phyloP scores from a whole-genome alignment of 78 protist species.

The Dictyostelium intermedium region DNA sequence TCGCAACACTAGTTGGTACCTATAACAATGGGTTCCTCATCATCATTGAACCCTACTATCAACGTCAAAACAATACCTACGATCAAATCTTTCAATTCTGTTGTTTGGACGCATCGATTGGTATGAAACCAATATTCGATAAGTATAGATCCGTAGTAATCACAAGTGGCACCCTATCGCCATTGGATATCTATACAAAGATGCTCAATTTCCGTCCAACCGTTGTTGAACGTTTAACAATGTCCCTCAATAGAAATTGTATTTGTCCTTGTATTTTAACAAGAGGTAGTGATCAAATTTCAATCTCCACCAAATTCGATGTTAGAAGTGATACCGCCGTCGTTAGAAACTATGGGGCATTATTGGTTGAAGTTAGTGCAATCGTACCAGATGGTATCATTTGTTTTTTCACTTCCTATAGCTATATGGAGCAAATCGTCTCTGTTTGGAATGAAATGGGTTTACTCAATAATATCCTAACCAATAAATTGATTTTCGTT shows the following conservation, averaged over 20 bases:
- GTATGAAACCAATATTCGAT: slow-evolving; percentile 94
- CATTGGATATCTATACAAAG: slow-evolving; percentile 97
- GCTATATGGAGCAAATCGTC: slow-evolving; percentile 95
- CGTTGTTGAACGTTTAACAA: slow-evolving; percentile 61
- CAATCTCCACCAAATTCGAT: slow-evolving; percentile 83
- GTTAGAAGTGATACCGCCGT: slow-evolving; percentile 84
- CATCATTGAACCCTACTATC: slow-evolving; percentile 93
- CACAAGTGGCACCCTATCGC: slow-evolving; percentile 96
- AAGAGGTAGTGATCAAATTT: slow-evolving; percentile 86
- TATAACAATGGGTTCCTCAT: slow-evolving; percentile 91
- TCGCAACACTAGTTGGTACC: slow-evolving; percentile 95
- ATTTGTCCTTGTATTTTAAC: slow-evolving; percentile 87
- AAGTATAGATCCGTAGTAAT: slow-evolving; percentile 85
- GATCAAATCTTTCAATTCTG: slow-evolving; percentile 87
- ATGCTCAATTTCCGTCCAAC: slow-evolving; percentile 92
- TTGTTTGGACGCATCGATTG: slow-evolving; percentile 97
- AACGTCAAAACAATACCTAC: not conserved
- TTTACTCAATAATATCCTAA: slow-evolving; percentile 55
- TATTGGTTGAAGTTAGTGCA: slow-evolving; percentile 83
- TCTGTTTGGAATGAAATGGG: slow-evolving; percentile 90
- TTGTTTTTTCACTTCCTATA: slow-evolving; percentile 97
- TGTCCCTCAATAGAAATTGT: slow-evolving; percentile 86
- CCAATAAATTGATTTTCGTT: slow-evolving; percentile 94
- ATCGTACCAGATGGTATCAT: slow-evolving; percentile 99
- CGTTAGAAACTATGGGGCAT: slow-evolving; percentile 91